A percentile compares a stretch with the other conserved stretches of the same genome.
Evolutionary conservation across 768 basidiomycete species (phyloP).

Genomic region (Phlebiopsis flavidoalba): DNA sequence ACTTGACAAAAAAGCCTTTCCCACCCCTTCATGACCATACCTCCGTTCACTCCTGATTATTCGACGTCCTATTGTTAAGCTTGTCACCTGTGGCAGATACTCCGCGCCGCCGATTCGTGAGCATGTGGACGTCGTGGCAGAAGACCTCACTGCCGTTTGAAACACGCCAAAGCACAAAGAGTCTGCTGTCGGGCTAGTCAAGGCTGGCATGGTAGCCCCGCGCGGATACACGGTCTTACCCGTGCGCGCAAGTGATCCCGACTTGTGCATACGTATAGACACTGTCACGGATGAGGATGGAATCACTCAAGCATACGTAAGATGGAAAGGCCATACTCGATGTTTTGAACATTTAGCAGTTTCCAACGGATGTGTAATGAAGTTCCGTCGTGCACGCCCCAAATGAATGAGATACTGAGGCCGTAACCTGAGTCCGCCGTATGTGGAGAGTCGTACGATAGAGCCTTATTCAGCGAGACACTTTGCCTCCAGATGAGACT

Average conservation of each 20-base stretch:
- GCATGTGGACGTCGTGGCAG: constrained; percentile 79
- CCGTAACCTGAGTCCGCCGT: constrained; percentile 89
- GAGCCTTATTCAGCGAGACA: constrained; percentile 35
- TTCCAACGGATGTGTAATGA: constrained; percentile 73
- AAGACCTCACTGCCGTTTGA: constrained; percentile 78
- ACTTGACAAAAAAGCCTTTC: too few relatives aligned
- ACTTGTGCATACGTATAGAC: constrained; percentile 75
- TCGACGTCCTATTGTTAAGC: constrained; percentile 27
- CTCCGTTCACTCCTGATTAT: constrained; percentile 6
- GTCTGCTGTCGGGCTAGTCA: constrained; percentile 78
- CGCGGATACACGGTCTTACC: constrained; percentile 58
- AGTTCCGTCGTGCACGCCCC: constrained; percentile 82
- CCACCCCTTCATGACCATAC: too few relatives aligned
- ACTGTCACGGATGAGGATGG: constrained; percentile 40
- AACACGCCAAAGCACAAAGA: constrained; percentile 89
- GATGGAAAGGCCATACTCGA: constrained; percentile 57
- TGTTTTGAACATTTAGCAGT: constrained; percentile 79
- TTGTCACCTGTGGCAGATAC: constrained; percentile 72
- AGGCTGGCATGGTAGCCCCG: constrained; percentile 84
- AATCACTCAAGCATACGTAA: not conserved
- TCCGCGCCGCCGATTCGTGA: constrained; percentile 89
- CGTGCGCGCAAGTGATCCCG: constrained; percentile 64
- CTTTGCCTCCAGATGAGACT: constrained; percentile 32
- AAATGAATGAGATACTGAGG: constrained; percentile 84
- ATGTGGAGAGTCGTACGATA: constrained; percentile 75